Percentiles rank a stretch among this genome's conserved stretches.
These are phyloP conservation scores for Chamaecyparis obtusa DNA, from an alignment of 75 land plant genomes.

Conservation along the genomic window DNA sequence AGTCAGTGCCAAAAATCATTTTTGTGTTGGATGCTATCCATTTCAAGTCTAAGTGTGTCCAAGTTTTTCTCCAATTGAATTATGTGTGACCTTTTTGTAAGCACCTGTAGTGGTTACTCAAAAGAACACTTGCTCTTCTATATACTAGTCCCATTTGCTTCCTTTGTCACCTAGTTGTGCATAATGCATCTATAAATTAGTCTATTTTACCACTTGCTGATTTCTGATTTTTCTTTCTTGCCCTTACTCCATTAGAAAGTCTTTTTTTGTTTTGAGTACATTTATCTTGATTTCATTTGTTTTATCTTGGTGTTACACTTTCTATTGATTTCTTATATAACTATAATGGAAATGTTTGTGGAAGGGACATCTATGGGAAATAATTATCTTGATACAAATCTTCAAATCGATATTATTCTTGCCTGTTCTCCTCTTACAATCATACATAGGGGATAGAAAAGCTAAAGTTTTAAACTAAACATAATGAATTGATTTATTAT, in stretches of 20 bases:
- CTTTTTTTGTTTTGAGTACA: not conserved
- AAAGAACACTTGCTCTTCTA: not conserved
- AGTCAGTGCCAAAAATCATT: not conserved
- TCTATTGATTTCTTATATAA: not conserved
- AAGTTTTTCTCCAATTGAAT: not conserved
- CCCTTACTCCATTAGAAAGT: not conserved
- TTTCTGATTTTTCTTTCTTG: not conserved
- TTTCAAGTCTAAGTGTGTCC: not conserved
- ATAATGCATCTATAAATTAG: not conserved
- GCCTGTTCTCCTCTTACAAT: not conserved
- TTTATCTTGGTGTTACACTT: too few species aligned
- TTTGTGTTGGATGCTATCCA: not conserved
- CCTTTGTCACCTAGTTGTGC: not conserved
- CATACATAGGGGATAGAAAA: not conserved
- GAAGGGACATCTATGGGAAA: not conserved
- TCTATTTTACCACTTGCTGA: not conserved
- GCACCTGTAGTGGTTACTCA: not conserved
- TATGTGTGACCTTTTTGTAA: not conserved
- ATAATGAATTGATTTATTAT: not conserved
- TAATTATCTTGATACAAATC: not conserved
- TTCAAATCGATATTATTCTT: not conserved
- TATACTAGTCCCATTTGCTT: not conserved
- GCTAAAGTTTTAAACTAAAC: not conserved
- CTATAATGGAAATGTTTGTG: not conserved
- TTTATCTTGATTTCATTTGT: not conserved